A percentile compares a stretch with the other conserved stretches of the same genome.
phyloP scores from a whole-genome alignment of 768 basidiomycete genomes.

The Stropharia rugosoannulata region DNA sequence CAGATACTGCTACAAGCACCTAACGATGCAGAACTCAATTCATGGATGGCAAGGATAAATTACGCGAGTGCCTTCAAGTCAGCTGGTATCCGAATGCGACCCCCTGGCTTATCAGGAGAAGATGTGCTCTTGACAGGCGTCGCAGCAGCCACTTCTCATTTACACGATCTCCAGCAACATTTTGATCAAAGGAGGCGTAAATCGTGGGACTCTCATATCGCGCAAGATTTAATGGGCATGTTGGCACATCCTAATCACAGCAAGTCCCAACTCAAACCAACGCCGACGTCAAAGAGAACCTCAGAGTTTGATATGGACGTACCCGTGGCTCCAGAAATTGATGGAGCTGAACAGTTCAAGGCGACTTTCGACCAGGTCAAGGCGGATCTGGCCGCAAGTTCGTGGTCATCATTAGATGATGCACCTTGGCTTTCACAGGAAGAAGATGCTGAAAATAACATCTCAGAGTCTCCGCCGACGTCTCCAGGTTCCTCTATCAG shows the following conservation, averaged over 20 bases:
- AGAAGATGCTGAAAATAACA: conserved; percentile 3
- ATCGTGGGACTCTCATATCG: conserved; percentile 44
- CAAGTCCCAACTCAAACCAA: conserved; percentile 22
- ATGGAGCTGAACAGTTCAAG: conserved; percentile 67
- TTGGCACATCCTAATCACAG: conserved; percentile 27
- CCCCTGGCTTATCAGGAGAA: conserved; percentile 62
- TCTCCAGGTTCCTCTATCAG: conserved; percentile 21
- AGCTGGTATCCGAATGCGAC: conserved; percentile 77
- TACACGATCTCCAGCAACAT: conserved; percentile 62
- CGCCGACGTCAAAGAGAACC: conserved; percentile 29
- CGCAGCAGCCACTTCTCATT: conserved; percentile 83
- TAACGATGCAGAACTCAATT: conserved; percentile 71
- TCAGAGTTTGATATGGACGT: conserved; percentile 43
- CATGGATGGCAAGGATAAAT: conserved; percentile 92
- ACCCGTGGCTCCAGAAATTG: conserved; percentile 52
- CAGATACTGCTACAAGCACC: conserved; percentile 79
- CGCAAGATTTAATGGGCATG: conserved; percentile 41
- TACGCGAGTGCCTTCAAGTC: conserved; percentile 93
- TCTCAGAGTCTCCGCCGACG: conserved; percentile 11
- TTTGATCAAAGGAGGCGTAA: conserved; percentile 24
- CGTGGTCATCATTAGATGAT: conserved; percentile 27
- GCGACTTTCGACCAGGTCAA: conserved; percentile 87
- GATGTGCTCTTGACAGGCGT: conserved; percentile 79
- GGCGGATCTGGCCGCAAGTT: conserved; percentile 69
- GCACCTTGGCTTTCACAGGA: conserved; percentile 13